phyloP scores from a whole-genome alignment of 352 stramenopile species.

The Globisporangium sylvaticum region DNA sequence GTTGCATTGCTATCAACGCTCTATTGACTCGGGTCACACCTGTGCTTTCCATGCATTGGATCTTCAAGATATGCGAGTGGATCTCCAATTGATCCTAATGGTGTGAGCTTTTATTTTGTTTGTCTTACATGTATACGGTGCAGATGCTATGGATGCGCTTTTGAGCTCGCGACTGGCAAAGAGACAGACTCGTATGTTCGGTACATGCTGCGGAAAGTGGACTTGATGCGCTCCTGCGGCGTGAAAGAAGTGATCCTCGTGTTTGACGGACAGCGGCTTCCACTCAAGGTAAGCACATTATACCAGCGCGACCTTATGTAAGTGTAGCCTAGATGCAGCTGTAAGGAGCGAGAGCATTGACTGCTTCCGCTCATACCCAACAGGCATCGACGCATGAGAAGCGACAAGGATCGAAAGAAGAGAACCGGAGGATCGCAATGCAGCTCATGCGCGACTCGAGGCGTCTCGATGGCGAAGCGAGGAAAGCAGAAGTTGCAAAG shows the following conservation, averaged over 20 bases:
- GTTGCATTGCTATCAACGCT: not conserved
- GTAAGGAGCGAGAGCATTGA: too few species aligned
- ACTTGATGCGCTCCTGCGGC: slow-evolving; percentile 49
- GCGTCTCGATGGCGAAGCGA: slow-evolving; percentile 37
- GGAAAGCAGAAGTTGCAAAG: slow-evolving; percentile 52
- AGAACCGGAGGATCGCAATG: slow-evolving; percentile 50
- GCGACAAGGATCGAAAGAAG: slow-evolving; percentile 46
- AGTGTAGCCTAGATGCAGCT: too few species aligned
- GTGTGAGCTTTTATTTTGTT: not conserved
- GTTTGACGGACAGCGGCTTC: slow-evolving; percentile 72
- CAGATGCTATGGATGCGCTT: slow-evolving; percentile 78
- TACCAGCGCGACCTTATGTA: too few species aligned
- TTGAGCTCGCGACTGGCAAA: slow-evolving; percentile 60
- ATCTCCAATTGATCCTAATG: not conserved
- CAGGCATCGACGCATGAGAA: slow-evolving; percentile 69
- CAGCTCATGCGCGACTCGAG: slow-evolving; percentile 47
- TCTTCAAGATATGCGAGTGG: not conserved
- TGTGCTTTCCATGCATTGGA: not conserved
- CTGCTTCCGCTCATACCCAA: not conserved
- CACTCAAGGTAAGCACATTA: slow-evolving; percentile 55
- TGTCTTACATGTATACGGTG: not conserved
- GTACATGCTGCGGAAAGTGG: slow-evolving; percentile 76
- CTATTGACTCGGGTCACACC: not conserved
- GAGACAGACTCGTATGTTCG: slow-evolving; percentile 61
- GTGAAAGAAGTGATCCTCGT: slow-evolving; percentile 61